Evolutionary conservation across 2,329 filamentous ascomycete genomes (phyloP).

Genomic region (Phyllosticta citriasiana): DNA sequence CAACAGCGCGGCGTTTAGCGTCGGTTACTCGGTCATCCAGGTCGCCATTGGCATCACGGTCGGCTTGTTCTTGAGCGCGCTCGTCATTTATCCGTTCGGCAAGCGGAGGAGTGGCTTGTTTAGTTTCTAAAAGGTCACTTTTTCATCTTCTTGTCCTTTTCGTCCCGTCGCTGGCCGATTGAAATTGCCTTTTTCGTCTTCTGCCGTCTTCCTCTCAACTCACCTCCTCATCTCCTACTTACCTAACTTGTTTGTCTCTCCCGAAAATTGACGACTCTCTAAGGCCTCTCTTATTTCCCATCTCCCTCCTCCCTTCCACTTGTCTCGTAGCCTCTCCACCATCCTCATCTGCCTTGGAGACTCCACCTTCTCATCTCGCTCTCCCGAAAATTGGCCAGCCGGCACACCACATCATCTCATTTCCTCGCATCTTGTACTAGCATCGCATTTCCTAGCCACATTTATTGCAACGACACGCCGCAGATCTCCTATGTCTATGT

Average conservation of each 20-base stretch:
- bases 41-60: constrained; percentile 44
- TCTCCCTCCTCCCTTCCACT: background rate
- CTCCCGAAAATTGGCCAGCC: too few species aligned
- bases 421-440: background rate
- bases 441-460: background rate
- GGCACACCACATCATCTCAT: background rate
- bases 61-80: constrained; percentile 38
- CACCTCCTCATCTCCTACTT: background rate
- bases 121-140: constrained; percentile 20
- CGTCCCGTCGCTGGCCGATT: background rate
- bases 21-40: constrained; percentile 39
- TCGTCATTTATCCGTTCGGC: constrained; percentile 40
- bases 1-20: constrained; percentile 38
- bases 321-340: background rate
- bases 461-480: background rate
- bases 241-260: background rate
- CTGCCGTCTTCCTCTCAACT: too few species aligned
- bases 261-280: background rate
- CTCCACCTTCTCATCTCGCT: background rate
- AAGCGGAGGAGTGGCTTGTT: constrained; percentile 38
- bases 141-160: background rate
- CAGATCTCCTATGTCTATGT: background rate
- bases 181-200: background rate
- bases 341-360: background rate
- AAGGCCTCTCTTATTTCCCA: background rate